A percentile compares a stretch with the other conserved stretches of the same genome.
These are phyloP conservation scores for Globisporangium middletonii DNA, from an alignment of 352 stramenopile species.

Conservation along the genomic window DNA sequence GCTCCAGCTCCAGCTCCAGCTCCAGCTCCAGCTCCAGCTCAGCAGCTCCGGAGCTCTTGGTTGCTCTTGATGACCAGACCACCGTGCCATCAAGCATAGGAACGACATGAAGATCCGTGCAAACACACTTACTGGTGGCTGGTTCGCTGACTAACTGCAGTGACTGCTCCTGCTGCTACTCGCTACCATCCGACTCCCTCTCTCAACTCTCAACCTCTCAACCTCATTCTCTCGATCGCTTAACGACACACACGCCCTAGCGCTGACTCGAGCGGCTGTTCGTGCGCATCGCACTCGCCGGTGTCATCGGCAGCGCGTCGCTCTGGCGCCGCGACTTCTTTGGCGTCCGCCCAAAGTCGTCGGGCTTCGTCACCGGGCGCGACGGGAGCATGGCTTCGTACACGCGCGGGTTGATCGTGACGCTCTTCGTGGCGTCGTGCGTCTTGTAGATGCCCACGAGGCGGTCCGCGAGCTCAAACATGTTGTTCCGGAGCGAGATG, in stretches of 20 bases:
- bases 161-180: too few relatives aligned
- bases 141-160: too few relatives aligned
- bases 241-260: slow-evolving; percentile 3
- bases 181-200: too few relatives aligned
- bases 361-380: background rate
- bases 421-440: slow-evolving; percentile 97
- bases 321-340: slow-evolving; percentile 13
- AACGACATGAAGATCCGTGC: too few relatives aligned
- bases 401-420: slow-evolving; percentile 97
- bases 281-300: slow-evolving; percentile 23
- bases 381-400: slow-evolving; percentile 45
- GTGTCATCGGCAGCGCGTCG: slow-evolving; percentile 3
- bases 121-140: too few relatives aligned
- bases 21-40: too few relatives aligned
- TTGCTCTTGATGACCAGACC: too few relatives aligned
- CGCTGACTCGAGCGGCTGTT: slow-evolving; percentile 27
- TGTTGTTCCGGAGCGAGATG: slow-evolving; percentile 99
- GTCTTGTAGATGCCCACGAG: slow-evolving; percentile 99
- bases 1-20: too few relatives aligned
- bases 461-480: slow-evolving; percentile 99
- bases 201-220: background rate
- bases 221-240: background rate
- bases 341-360: slow-evolving; percentile 6
- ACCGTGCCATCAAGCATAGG: too few relatives aligned
- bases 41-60: too few relatives aligned